phyloP scores from a whole-genome alignment of 441 rosid species.

The Corymbia calophylla region DNA sequence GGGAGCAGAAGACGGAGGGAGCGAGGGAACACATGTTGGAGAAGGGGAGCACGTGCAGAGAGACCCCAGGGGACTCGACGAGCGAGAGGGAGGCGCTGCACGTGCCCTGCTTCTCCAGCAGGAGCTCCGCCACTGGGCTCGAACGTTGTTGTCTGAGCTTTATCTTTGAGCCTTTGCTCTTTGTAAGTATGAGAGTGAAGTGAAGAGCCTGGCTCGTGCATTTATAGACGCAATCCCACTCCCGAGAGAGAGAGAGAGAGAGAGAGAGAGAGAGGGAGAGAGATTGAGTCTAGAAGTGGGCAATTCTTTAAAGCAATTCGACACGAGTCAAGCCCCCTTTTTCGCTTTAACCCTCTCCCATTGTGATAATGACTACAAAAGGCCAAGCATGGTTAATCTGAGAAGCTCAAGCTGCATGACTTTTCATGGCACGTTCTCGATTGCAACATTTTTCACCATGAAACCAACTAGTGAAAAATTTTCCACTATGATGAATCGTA shows the following conservation, averaged over 20 bases:
- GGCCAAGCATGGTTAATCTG: neutral
- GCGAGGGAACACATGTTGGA: constrained; percentile 79
- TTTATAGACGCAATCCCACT: constrained; percentile 5
- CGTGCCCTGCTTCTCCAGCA: constrained; percentile 99
- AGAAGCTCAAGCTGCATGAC: neutral
- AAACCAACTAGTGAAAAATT: neutral
- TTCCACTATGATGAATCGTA: neutral
- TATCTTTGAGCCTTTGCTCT: neutral
- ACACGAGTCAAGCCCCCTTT: neutral
- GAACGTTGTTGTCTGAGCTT: neutral
- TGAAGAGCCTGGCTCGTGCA: constrained; percentile 6
- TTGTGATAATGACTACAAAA: neutral
- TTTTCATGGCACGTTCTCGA: neutral
- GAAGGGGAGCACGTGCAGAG: constrained; percentile 98
- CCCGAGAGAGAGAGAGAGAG: neutral
- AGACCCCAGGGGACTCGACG: neutral
- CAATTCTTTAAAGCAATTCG: constrained; percentile 35
- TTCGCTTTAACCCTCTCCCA: neutral
- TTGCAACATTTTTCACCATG: neutral
- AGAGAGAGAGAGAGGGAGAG: neutral
- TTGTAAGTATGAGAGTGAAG: neutral
- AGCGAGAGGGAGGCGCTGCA: constrained; percentile 32
- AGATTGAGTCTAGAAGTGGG: constrained; percentile 69
- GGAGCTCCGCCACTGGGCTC: constrained; percentile 60
- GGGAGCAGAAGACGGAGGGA: neutral